A percentile compares a stretch with the other conserved stretches of the same genome.
Conservation (phyloP, 73 alveolate species). For the Tetrahymena elliotti region DNA sequence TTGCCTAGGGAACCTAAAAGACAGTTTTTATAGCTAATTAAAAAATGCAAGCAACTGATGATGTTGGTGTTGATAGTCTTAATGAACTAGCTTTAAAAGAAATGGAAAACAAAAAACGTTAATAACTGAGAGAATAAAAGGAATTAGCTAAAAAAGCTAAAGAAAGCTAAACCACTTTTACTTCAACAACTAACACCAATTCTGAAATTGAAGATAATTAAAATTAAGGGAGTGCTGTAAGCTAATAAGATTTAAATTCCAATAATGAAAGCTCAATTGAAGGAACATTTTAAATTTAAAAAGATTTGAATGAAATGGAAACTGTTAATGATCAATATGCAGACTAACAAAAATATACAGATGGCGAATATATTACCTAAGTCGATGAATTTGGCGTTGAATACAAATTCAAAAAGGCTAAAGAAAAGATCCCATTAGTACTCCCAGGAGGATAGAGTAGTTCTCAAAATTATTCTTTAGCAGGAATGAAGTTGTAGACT, state of each 20-base stretch:
- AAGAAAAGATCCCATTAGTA: not conserved
- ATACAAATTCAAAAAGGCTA: not conserved
- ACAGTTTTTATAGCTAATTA: not conserved
- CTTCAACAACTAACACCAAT: not conserved
- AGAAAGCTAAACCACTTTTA: not conserved
- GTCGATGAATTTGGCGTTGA: not conserved
- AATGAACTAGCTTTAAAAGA: not conserved
- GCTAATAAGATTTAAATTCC: too few species aligned
- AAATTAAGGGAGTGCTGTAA: too few species aligned
- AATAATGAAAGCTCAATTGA: not conserved
- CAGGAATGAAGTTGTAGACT: not conserved
- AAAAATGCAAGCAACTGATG: not conserved
- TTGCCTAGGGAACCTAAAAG: not conserved
- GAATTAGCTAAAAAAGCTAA: not conserved
- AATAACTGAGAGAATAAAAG: not conserved
- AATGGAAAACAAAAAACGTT: not conserved
- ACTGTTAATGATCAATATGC: too few species aligned
- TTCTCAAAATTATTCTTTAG: not conserved
- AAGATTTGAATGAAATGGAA: too few species aligned
- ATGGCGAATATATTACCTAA: not conserved
- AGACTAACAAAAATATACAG: too few species aligned
- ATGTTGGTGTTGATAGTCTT: not conserved
- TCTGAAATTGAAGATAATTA: not conserved
- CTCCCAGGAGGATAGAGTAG: not conserved
- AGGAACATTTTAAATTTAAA: too few species aligned